Conservation (phyloP, 2,329 filamentous ascomycete species). For the Didymellaceae sp. region DNA sequence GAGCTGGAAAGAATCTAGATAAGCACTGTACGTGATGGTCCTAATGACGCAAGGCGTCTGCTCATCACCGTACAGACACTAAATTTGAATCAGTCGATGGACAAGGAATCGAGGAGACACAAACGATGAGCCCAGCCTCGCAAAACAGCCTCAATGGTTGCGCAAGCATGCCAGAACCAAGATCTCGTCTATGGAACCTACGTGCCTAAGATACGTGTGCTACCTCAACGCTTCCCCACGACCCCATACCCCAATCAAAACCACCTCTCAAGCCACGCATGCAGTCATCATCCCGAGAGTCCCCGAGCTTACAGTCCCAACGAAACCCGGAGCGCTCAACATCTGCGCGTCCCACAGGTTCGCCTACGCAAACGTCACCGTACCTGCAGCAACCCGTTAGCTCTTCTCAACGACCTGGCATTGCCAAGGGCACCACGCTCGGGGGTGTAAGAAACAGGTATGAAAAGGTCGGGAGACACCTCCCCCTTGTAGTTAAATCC, state of each 20-base stretch:
- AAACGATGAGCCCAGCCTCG: background rate
- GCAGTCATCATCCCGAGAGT: slow-evolving; percentile 1
- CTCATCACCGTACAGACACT: too few species aligned
- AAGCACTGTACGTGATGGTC: too few species aligned
- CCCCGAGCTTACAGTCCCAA: slow-evolving; percentile 12
- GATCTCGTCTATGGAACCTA: background rate
- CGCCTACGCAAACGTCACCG: slow-evolving; percentile 1
- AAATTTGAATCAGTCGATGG: background rate
- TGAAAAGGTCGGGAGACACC: slow-evolving; percentile 11
- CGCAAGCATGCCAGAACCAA: background rate
- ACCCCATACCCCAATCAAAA: slow-evolving; percentile 5
- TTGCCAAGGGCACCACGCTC: background rate
- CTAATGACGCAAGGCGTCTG: too few species aligned
- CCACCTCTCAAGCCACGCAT: background rate
- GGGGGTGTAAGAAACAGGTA: background rate
- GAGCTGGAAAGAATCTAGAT: too few species aligned
- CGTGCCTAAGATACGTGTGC: background rate
- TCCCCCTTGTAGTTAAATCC: slow-evolving; percentile 18
- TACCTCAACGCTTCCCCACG: slow-evolving; percentile 2
- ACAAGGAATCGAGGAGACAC: background rate
- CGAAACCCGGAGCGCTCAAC: slow-evolving; percentile 9
- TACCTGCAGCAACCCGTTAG: slow-evolving; percentile 17
- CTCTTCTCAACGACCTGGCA: slow-evolving; percentile 9
- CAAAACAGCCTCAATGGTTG: background rate
- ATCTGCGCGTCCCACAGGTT: slow-evolving; percentile 11